These are phyloP conservation scores for Suillus clintonianus DNA, from an alignment of 768 basidiomycete genomes.

Conservation along the genomic window DNA sequence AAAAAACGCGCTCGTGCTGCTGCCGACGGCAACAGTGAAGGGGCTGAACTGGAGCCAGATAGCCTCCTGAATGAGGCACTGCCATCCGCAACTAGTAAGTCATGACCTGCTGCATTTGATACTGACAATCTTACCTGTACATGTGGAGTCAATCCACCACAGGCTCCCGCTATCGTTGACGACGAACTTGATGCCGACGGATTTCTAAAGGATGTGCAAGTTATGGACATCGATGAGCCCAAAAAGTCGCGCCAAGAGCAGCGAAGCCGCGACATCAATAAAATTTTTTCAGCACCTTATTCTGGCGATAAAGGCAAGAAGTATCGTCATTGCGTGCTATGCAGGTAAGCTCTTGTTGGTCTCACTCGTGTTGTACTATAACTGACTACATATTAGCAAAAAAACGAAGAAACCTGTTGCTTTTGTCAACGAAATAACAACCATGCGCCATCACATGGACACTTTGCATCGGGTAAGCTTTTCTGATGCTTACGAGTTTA, in stretches of 20 bases:
- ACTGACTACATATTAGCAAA: not conserved
- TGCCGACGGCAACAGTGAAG: no score
- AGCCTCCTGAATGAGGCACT: no score
- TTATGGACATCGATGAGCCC: not conserved
- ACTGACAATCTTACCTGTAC: no score
- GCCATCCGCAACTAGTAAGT: no score
- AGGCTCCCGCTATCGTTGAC: no score
- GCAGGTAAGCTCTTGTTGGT: not conserved
- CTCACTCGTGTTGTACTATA: not conserved
- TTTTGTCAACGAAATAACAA: not conserved
- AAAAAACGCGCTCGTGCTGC: no score
- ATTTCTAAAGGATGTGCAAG: not conserved
- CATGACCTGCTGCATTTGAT: no score
- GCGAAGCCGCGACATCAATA: not conserved
- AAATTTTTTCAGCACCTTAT: not conserved
- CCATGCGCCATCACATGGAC: not conserved
- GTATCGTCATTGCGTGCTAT: not conserved
- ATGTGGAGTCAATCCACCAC: no score
- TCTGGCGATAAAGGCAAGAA: not conserved
- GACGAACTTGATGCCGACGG: not conserved
- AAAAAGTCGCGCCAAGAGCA: not conserved
- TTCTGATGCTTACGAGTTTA: no score
- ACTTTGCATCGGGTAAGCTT: not conserved
- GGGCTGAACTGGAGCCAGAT: no score
- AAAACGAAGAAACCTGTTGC: not conserved